Percentiles rank a stretch among this genome's conserved stretches.
These are phyloP conservation scores for Metarhizium album DNA, from an alignment of 2,329 filamentous ascomycete genomes.

Conservation along the genomic window DNA sequence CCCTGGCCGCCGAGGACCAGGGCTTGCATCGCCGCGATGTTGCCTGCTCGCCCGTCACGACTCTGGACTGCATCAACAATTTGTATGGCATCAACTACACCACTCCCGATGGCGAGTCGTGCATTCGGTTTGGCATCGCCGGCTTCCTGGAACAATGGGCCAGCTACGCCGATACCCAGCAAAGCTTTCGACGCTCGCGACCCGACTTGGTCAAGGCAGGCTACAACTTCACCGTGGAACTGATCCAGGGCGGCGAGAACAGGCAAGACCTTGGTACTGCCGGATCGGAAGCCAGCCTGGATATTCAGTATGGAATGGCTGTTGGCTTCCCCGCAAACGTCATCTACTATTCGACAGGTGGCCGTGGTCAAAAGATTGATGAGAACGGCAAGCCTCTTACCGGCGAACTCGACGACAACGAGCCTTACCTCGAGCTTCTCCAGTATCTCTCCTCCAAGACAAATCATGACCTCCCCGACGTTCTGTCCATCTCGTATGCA, in stretches of 20 bases:
- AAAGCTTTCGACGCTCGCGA: constrained; percentile 26
- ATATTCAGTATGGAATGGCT: constrained; percentile 37
- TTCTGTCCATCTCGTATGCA: constrained; percentile 47
- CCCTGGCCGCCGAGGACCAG: background rate
- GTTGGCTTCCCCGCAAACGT: constrained; percentile 33
- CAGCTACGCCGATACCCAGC: constrained; percentile 29
- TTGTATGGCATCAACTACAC: constrained; percentile 35
- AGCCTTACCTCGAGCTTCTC: constrained; percentile 46
- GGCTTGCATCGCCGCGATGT: background rate
- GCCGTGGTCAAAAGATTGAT: constrained; percentile 31
- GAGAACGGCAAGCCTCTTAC: constrained; percentile 23
- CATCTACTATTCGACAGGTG: constrained; percentile 34
- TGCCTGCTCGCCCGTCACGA: constrained; percentile 14
- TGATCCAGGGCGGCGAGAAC: constrained; percentile 34
- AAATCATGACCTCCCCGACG: constrained; percentile 38
- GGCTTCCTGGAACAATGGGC: constrained; percentile 40
- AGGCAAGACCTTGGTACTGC: constrained; percentile 25
- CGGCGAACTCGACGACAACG: constrained; percentile 30
- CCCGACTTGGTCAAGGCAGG: constrained; percentile 24
- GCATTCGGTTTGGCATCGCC: constrained; percentile 32
- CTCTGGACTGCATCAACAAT: constrained; percentile 30
- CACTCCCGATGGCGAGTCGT: constrained; percentile 18
- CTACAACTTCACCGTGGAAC: constrained; percentile 29
- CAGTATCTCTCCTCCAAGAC: constrained; percentile 35
- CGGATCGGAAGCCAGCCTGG: constrained; percentile 35